phyloP scores from a whole-genome alignment of 2,329 filamentous ascomycete species.

The Botryosphaeria dothidea region DNA sequence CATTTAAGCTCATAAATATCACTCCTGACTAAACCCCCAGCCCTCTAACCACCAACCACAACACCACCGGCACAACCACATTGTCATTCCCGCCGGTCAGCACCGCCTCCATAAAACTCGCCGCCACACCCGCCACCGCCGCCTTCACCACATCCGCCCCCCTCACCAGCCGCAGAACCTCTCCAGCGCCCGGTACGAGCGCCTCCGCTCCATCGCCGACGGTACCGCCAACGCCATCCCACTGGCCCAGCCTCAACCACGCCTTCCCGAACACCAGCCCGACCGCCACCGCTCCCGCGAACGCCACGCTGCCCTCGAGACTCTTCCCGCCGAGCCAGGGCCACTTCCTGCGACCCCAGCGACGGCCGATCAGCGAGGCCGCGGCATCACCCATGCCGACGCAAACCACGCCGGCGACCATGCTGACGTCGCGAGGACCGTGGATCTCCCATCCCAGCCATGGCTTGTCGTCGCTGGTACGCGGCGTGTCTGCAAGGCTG shows the following conservation, averaged over 20 bases:
- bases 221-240: constrained; percentile 45
- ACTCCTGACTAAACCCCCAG: constrained; percentile 54
- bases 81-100: constrained; percentile 98
- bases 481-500: constrained; percentile 68
- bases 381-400: constrained; percentile 95
- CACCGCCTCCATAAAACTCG: constrained; percentile 91
- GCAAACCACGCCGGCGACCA: constrained; percentile 90
- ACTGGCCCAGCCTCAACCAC: constrained; percentile 78
- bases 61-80: constrained; percentile 87
- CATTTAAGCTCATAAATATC: background rate
- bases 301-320: constrained; percentile 81
- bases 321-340: constrained; percentile 96
- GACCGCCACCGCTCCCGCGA: constrained; percentile 73
- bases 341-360: constrained; percentile 89
- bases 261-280: constrained; percentile 70
- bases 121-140: constrained; percentile 70
- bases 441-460: constrained; percentile 73
- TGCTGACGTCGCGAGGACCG: constrained; percentile 70
- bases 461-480: constrained; percentile 55
- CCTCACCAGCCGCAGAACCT: constrained; percentile 32
- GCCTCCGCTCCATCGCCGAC: constrained; percentile 43
- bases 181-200: constrained; percentile 24
- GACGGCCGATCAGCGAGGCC: constrained; percentile 82
- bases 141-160: constrained; percentile 53
- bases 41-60: constrained; percentile 90